These are phyloP conservation scores for Debaryomyces nepalensis DNA, from an alignment of 1,139 yeast species.

Conservation along the genomic window DNA sequence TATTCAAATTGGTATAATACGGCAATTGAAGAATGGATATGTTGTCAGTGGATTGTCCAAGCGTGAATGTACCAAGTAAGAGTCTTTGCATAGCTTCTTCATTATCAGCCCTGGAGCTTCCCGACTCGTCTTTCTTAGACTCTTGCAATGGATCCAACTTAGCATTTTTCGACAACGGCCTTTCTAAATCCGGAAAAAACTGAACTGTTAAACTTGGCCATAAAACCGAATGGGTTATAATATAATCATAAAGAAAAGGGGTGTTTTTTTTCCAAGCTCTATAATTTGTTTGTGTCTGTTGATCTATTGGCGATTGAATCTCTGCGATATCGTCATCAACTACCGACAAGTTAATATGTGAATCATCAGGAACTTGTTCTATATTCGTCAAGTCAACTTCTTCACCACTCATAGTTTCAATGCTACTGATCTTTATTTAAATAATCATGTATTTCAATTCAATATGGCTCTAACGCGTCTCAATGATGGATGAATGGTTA, in stretches of 20 bases:
- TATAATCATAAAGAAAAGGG: constrained; percentile 54
- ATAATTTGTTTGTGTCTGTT: constrained; percentile 39
- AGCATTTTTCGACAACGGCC: constrained; percentile 14
- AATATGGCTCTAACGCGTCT: constrained; percentile 10
- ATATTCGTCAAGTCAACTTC: not conserved
- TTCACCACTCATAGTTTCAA: constrained; percentile 1
- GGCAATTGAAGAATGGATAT: constrained; percentile 47
- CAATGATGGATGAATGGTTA: not conserved
- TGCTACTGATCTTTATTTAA: not conserved
- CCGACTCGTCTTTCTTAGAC: constrained; percentile 1
- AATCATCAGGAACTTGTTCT: not conserved
- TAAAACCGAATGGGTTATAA: constrained; percentile 51
- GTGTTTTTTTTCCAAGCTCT: constrained; percentile 60
- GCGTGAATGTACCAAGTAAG: constrained; percentile 48
- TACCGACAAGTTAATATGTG: not conserved
- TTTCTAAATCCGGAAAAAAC: constrained; percentile 58
- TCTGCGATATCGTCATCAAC: constrained; percentile 13
- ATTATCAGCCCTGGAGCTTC: constrained; percentile 10
- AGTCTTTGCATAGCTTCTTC: constrained; percentile 36
- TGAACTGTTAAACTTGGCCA: constrained; percentile 63
- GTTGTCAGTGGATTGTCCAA: constrained; percentile 47
- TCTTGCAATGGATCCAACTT: constrained; percentile 5
- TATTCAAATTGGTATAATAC: constrained; percentile 36
- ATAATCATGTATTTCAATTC: not conserved
- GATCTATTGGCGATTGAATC: constrained; percentile 26